A percentile compares a stretch with the other conserved stretches of the same genome.
Evolutionary conservation across 2,329 filamentous ascomycete species (phyloP).

Genomic region (Neonectria sp.): DNA sequence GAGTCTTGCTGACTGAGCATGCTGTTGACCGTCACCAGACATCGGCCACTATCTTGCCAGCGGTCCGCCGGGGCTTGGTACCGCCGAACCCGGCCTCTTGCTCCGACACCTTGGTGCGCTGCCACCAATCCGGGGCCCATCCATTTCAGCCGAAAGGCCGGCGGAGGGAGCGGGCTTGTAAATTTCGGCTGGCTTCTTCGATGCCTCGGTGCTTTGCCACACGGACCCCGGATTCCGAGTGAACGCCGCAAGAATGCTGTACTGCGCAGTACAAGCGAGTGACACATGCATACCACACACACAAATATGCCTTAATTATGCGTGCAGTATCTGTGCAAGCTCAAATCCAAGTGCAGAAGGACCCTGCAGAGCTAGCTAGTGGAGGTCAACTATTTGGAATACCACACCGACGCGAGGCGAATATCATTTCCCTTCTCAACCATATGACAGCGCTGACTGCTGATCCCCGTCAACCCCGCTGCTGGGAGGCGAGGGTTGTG

Average conservation of each 20-base stretch:
- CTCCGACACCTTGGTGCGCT: not conserved
- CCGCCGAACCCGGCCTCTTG: constrained; percentile 1
- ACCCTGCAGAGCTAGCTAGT: not conserved
- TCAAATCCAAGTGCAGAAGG: not conserved
- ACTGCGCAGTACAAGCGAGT: not conserved
- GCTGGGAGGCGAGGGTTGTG: not conserved
- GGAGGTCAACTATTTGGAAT: constrained; percentile 10
- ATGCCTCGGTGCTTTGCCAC: not conserved
- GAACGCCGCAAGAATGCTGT: not conserved
- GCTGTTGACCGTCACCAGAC: not conserved
- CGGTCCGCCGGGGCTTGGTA: not conserved
- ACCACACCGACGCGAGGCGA: not conserved
- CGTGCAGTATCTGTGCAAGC: not conserved
- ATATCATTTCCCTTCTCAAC: constrained; percentile 10
- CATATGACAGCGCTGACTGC: constrained; percentile 6
- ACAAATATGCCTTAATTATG: not conserved
- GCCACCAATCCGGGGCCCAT: not conserved
- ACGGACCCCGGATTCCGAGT: constrained; percentile 5
- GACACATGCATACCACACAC: not conserved
- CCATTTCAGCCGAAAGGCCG: not conserved
- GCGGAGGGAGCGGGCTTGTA: not conserved
- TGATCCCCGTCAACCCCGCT: constrained; percentile 1
- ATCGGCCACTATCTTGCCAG: not conserved
- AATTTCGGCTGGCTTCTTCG: not conserved
- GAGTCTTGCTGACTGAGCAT: not conserved